These are phyloP conservation scores for Komagataella populi DNA, from an alignment of 805 yeast species.

Conservation along the genomic window DNA sequence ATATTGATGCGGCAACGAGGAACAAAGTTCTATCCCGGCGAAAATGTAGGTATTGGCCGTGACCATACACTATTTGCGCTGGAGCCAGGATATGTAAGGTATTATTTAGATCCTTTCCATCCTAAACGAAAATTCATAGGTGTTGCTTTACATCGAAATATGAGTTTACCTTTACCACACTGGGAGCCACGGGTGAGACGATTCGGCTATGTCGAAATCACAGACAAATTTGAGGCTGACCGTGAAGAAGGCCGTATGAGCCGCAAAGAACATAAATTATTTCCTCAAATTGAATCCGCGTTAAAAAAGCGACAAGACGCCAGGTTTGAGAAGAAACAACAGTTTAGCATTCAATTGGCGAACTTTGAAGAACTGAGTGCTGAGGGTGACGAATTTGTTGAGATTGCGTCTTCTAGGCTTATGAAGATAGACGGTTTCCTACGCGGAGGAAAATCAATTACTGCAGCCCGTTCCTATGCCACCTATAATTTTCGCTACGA, in stretches of 20 bases:
- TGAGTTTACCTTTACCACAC: conserved; percentile 74
- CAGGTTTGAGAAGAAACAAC: conserved; percentile 17
- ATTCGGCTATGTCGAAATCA: conserved; percentile 54
- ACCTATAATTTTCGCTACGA: conserved; percentile 36
- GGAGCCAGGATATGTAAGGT: conserved; percentile 90
- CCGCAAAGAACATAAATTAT: conserved; percentile 51
- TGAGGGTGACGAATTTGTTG: conserved; percentile 14
- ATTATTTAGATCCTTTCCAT: conserved; percentile 90
- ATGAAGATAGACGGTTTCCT: conserved; percentile 36
- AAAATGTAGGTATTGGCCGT: conserved; percentile 77
- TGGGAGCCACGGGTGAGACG: conserved; percentile 82
- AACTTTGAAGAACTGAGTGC: conserved; percentile 11
- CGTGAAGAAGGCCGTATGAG: conserved; percentile 49
- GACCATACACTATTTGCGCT: conserved; percentile 87
- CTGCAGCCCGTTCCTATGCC: conserved; percentile 47
- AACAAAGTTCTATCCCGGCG: conserved; percentile 89
- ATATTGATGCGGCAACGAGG: conserved; percentile 92
- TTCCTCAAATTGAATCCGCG: conserved; percentile 32
- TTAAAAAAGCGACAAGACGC: conserved; percentile 25
- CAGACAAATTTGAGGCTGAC: conserved; percentile 33
- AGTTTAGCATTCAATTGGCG: conserved; percentile 18
- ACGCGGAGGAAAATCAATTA: conserved; percentile 40
- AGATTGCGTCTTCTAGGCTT: conserved; percentile 37
- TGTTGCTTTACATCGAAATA: conserved; percentile 54
- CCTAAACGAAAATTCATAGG: conserved; percentile 88